phyloP scores from a whole-genome alignment of 306 rosid species.

The Sicyos edulis region DNA sequence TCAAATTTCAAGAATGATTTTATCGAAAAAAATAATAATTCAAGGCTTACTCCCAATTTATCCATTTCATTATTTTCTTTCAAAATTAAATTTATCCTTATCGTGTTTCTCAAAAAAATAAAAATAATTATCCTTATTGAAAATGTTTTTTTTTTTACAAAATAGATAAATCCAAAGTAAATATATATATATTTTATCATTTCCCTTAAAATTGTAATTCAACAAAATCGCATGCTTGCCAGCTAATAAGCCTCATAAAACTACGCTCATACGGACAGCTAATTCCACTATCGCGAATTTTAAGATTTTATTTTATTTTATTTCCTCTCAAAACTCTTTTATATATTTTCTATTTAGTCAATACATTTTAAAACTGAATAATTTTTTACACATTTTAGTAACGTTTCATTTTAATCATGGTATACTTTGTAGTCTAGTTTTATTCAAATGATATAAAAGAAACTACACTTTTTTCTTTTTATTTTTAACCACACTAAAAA shows the following conservation, averaged over 20 bases:
- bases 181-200: not conserved
- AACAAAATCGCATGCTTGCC: conserved; percentile 51
- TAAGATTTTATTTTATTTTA: not conserved
- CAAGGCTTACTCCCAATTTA: not conserved
- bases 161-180: not conserved
- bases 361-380: no score
- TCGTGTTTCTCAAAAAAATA: no score
- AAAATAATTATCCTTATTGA: no score
- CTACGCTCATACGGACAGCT: conserved; percentile 72
- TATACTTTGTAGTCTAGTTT: no score
- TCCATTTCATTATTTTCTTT: not conserved
- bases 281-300: conserved; percentile 26
- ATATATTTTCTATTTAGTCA: no score
- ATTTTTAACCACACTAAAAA: no score
- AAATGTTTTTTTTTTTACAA: not conserved
- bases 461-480: no score
- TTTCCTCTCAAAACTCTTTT: not conserved
- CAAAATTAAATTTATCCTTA: not conserved
- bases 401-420: no score
- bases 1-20: not conserved
- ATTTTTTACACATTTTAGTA: no score
- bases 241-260: conserved; percentile 70
- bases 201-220: not conserved
- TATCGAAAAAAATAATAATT: no score
- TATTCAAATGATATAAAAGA: no score